Base-by-base conservation (phyloP, 163 green algal species). In the Trebouxiophyceae sp. region DNA sequence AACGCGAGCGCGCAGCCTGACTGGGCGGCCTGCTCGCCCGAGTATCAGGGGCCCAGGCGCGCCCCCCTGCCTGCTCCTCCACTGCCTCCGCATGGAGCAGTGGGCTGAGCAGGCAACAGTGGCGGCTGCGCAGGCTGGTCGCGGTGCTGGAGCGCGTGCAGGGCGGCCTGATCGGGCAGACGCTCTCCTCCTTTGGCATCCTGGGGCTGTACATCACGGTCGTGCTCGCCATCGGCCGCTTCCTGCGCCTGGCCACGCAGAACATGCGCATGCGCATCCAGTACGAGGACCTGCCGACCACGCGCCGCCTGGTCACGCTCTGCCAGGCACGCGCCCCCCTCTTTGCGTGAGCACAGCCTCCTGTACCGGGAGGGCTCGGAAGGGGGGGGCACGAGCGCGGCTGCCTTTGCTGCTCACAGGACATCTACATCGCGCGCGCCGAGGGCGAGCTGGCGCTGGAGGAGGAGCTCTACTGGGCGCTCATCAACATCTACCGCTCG, bases 371-470 rank as follows among this genome's bases (percentile, higher is more conserved):
- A 57, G n/a, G n/a, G n/a, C n/a, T n/a, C n/a, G n/a, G n/a, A n/a
- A n/a, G n/a, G n/a, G n/a, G n/a, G n/a, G n/a, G n/a, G n/a, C 4
- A n/a, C 55, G 47, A 12, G 26, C 5, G 12, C 32, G 33, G 62
- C 19, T 27, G 34, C 5, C 8, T 24, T 57, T 26, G 5, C 20
- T 58, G 28, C 33, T 27, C 71, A 50, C 72, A 87, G 70, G 90
- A 97, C 76, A 90, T 97, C 7, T 91, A 93, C 67, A 87, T 93
- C 30, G 90, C 90, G 0, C 66, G 90, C 2, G 90, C 91, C 12
- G 82, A 94, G 72, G 81, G 85, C 0, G 84, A 95, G 66, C 77
- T 95, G 28, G 76, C 77, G 6, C 66, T 96, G 62, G 90, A 96
- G 65, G 89, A 96, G 67, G 83, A 94, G 72, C 78, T 96, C 31